These are phyloP conservation scores for Tylopilus orsonianus DNA, from an alignment of 1,284 basidiomycete species.

Conservation along the genomic window DNA sequence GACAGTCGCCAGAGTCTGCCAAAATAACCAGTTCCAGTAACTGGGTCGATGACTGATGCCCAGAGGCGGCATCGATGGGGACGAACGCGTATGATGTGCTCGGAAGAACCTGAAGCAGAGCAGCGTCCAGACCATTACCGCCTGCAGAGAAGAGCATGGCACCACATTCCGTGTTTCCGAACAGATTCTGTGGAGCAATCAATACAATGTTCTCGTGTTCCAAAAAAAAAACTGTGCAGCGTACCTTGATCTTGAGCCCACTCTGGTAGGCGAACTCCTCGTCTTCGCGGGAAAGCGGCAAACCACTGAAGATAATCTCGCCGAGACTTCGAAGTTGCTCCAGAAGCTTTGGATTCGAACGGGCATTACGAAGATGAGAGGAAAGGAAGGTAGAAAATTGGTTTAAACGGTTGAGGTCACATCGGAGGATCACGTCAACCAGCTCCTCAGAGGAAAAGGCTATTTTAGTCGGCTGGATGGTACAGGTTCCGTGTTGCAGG, in stretches of 20 bases:
- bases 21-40: slow-evolving; percentile 66
- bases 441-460: slow-evolving; percentile 68
- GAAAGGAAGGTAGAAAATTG: slow-evolving; percentile 69
- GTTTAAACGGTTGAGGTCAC: slow-evolving; percentile 67
- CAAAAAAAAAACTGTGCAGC: slow-evolving; percentile 22
- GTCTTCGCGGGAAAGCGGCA: slow-evolving; percentile 60
- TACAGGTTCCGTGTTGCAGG: slow-evolving; percentile 68
- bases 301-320: slow-evolving; percentile 61
- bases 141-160: slow-evolving; percentile 59
- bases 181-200: slow-evolving; percentile 50
- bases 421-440: slow-evolving; percentile 64
- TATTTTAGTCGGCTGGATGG: slow-evolving; percentile 63
- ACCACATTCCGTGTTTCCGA: slow-evolving; percentile 72
- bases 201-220: slow-evolving; percentile 5
- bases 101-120: slow-evolving; percentile 52
- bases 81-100: slow-evolving; percentile 59
- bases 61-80: slow-evolving; percentile 44
- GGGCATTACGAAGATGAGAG: slow-evolving; percentile 59
- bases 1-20: slow-evolving; percentile 64
- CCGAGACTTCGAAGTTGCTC: slow-evolving; percentile 53
- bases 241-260: slow-evolving; percentile 56
- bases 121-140: slow-evolving; percentile 43
- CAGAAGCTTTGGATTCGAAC: slow-evolving; percentile 59
- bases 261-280: slow-evolving; percentile 62
- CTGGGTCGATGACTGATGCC: slow-evolving; percentile 51